A percentile compares a stretch with the other conserved stretches of the same genome.
Evolutionary conservation across 2,329 filamentous ascomycete species (phyloP).

Genomic region (Paracoccidioides lutzii): DNA sequence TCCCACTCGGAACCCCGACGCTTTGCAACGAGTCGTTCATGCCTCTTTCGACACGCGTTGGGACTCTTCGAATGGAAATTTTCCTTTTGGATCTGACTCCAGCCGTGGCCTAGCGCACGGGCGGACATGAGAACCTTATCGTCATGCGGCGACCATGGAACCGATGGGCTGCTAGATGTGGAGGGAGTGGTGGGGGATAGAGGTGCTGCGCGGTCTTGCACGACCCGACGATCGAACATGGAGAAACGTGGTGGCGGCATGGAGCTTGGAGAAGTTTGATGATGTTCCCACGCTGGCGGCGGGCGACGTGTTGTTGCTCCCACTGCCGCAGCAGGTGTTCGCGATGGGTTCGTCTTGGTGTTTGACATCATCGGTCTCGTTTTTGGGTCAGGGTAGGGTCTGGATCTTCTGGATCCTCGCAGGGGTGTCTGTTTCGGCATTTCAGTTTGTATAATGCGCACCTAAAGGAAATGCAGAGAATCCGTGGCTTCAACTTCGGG

Average conservation of each 20-base stretch:
- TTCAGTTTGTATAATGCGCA: slow-evolving; percentile 6
- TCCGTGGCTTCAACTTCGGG: background rate
- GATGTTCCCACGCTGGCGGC: background rate
- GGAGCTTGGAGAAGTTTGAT: background rate
- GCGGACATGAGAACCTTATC: slow-evolving; percentile 61
- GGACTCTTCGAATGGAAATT: slow-evolving; percentile 65
- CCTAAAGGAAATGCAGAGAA: background rate
- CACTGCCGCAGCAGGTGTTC: background rate
- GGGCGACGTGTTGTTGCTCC: background rate
- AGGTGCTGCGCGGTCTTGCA: background rate
- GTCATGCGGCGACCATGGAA: slow-evolving; percentile 60
- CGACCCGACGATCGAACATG: slow-evolving; percentile 17
- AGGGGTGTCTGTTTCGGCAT: slow-evolving; percentile 13
- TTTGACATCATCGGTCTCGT: background rate
- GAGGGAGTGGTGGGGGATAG: slow-evolving; percentile 3
- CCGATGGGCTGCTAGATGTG: slow-evolving; percentile 16
- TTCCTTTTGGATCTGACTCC: slow-evolving; percentile 63
- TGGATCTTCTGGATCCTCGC: slow-evolving; percentile 8
- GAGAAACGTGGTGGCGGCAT: slow-evolving; percentile 4
- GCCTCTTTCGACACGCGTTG: slow-evolving; percentile 80
- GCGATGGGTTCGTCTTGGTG: background rate
- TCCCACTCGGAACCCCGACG: slow-evolving; percentile 65
- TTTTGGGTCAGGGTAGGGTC: slow-evolving; percentile 7
- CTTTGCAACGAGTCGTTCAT: slow-evolving; percentile 71
- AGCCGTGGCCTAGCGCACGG: slow-evolving; percentile 64